Base-by-base conservation (phyloP, 2,329 filamentous ascomycete species). In the Colletotrichum scovillei region DNA sequence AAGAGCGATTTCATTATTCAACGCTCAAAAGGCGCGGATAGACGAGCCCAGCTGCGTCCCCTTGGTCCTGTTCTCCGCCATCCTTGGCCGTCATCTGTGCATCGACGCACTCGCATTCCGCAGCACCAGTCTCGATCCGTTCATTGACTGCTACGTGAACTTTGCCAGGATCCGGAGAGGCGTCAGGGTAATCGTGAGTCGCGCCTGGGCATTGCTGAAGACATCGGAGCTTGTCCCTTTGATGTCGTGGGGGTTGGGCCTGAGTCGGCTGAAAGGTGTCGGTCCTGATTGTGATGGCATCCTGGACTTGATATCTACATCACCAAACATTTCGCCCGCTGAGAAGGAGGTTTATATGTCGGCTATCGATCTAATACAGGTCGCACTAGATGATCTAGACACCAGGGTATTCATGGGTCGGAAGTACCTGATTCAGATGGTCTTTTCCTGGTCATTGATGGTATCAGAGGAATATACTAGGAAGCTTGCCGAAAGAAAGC, bases 21-120 rank as follows among this genome's bases (percentile, higher is more conserved):
- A 81, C 63, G 69, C 77, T 22, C 63, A 74, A 5, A 76, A 53
- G 32, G 68, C 58, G 6, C 69, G 67, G 16, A 74, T 82, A 28
- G 69, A 78, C 60, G 69, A 76, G 24, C 69, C 76, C 0, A 83
- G 80, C 60, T 83, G 81, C 68, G 78, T 81, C 0, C 69, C 81
- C 4, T 68, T 80, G 16, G 69, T 84, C 2, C 78, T 83, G 26
- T 84, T 83, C 72, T 79, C 82, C 1, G 76, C 79, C 0, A 67
- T 80, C 1, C 76, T 83, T 0, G 81, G 80, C 38, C 79, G 80
- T 46, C 82, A 84, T 56, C 63, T 82, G 28, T 78, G 83, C 16
- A 78, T 79, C 12, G 81, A 82, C 56, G 79, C 80, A 2, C 74
- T 84, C 11, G 74, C 76, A 3, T 75, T 75, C 46, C 77, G 79